Conservation (phyloP, 768 basidiomycete species). For the Serpula lacrymans region DNA sequence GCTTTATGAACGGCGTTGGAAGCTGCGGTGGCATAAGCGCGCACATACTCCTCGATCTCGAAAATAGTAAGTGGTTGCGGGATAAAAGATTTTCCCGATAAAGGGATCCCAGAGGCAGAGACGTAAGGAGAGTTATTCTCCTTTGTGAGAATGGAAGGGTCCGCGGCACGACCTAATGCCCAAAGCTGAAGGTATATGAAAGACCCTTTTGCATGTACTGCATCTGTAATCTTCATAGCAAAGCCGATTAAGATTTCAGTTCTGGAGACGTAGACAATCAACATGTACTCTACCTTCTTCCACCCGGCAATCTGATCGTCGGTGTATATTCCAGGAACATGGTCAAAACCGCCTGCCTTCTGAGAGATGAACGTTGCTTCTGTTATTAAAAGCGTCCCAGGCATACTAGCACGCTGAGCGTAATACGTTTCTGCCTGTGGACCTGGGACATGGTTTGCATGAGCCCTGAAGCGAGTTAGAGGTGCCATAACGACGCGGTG, state of each 20-base stretch:
- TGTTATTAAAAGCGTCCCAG: conserved; percentile 42
- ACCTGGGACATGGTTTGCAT: conserved; percentile 23
- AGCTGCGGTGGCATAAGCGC: conserved; percentile 45
- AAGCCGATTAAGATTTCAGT: not conserved
- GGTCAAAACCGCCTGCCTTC: conserved; percentile 24
- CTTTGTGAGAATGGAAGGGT: conserved; percentile 11
- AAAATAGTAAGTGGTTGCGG: conserved; percentile 38
- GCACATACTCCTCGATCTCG: conserved; percentile 46
- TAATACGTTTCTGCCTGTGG: conserved; percentile 34
- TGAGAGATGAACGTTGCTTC: conserved; percentile 42
- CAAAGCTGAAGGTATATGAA: conserved; percentile 47
- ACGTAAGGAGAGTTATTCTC: conserved; percentile 18
- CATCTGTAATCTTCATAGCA: conserved; percentile 28
- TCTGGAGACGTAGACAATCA: not conserved
- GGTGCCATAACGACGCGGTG: conserved; percentile 38
- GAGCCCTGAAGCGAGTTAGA: conserved; percentile 30
- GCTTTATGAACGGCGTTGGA: conserved; percentile 48
- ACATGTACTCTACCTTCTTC: conserved; percentile 39
- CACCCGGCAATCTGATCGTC: conserved; percentile 51
- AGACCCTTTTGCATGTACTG: conserved; percentile 41
- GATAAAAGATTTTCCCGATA: conserved; percentile 5
- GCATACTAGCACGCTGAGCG: conserved; percentile 30
- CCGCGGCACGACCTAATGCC: conserved; percentile 42
- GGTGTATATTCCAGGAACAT: conserved; percentile 48
- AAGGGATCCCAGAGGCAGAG: conserved; percentile 20